A percentile compares a stretch with the other conserved stretches of the same genome.
These are phyloP conservation scores for Ceratobasidium sp. DNA, from an alignment of 1,284 basidiomycete species.

Conservation along the genomic window DNA sequence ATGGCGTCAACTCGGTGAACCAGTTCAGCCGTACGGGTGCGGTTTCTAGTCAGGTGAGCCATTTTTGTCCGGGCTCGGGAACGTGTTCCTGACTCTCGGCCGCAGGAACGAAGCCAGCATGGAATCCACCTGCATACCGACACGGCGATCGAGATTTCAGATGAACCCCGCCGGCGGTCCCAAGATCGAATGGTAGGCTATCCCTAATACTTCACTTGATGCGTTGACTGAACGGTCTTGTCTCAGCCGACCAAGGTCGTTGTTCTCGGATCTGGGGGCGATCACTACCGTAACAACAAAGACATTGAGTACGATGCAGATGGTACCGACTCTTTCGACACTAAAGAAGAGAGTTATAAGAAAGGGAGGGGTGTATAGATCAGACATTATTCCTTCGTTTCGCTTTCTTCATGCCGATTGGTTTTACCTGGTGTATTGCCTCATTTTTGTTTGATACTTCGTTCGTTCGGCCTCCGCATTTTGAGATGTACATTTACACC, in stretches of 20 bases:
- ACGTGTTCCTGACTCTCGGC: neutral
- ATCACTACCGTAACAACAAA: neutral
- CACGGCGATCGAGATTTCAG: slow-evolving; percentile 9
- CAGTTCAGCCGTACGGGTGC: neutral
- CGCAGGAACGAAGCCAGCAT: slow-evolving; percentile 10
- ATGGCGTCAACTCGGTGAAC: neutral
- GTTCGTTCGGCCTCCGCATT: too few relatives aligned
- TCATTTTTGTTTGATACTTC: neutral
- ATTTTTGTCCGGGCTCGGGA: neutral
- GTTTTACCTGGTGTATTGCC: neutral
- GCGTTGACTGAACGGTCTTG: neutral
- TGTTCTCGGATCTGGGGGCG: neutral
- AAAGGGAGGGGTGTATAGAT: neutral
- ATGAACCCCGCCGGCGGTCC: neutral
- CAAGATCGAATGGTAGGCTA: slow-evolving; percentile 1
- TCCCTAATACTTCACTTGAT: neutral
- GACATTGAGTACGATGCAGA: neutral
- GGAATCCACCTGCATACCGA: slow-evolving; percentile 21
- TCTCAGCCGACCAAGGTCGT: neutral
- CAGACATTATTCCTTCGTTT: neutral
- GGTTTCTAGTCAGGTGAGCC: neutral
- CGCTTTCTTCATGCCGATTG: neutral
- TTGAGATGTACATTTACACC: too few relatives aligned
- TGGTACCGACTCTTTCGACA: neutral
- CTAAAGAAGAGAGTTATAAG: neutral